phyloP scores from a whole-genome alignment of 495 filamentous ascomycete genomes.

The Rhizodiscina lignyota region DNA sequence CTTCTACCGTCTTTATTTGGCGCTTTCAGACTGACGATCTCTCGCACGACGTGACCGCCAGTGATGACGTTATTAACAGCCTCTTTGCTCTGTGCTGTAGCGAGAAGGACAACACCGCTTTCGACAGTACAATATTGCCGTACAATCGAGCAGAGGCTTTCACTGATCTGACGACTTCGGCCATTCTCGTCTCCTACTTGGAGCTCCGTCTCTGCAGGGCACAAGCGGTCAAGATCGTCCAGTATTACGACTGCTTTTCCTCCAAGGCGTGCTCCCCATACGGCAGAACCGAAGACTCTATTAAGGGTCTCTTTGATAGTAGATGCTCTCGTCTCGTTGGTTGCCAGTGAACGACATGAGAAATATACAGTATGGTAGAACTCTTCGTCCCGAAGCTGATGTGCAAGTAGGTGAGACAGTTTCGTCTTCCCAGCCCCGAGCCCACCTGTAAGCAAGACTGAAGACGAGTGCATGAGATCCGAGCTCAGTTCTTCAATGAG shows the following conservation, averaged over 20 bases:
- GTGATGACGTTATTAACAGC: slow-evolving; percentile 23
- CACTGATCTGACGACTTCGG: slow-evolving; percentile 80
- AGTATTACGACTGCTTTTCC: slow-evolving; percentile 71
- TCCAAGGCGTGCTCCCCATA: slow-evolving; percentile 74
- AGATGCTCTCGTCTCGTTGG: slow-evolving; percentile 72
- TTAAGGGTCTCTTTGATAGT: slow-evolving; percentile 79
- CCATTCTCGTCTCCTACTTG: slow-evolving; percentile 84
- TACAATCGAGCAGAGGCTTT: slow-evolving; percentile 67
- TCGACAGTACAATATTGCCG: slow-evolving; percentile 61
- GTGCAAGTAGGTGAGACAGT: slow-evolving; percentile 47
- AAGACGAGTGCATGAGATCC: slow-evolving; percentile 69
- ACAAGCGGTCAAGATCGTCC: slow-evolving; percentile 84
- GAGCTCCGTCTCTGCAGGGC: slow-evolving; percentile 80
- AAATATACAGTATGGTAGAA: slow-evolving; percentile 70
- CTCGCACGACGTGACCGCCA: slow-evolving; percentile 22
- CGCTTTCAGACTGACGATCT: slow-evolving; percentile 55
- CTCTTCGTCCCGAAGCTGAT: slow-evolving; percentile 43
- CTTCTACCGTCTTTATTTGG: slow-evolving; percentile 86
- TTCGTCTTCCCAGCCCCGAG: slow-evolving; percentile 81
- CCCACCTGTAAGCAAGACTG: slow-evolving; percentile 73
- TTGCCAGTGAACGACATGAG: slow-evolving; percentile 66
- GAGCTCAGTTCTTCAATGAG: slow-evolving; percentile 51
- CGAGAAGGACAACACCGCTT: slow-evolving; percentile 68
- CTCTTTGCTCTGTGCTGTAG: slow-evolving; percentile 88
- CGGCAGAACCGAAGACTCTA: slow-evolving; percentile 69